Evolutionary conservation across 1,284 basidiomycete genomes (phyloP), one percentile per base, ranked within the genome.

Genomic region (Cutaneotrichosporon mucoides): DNA sequence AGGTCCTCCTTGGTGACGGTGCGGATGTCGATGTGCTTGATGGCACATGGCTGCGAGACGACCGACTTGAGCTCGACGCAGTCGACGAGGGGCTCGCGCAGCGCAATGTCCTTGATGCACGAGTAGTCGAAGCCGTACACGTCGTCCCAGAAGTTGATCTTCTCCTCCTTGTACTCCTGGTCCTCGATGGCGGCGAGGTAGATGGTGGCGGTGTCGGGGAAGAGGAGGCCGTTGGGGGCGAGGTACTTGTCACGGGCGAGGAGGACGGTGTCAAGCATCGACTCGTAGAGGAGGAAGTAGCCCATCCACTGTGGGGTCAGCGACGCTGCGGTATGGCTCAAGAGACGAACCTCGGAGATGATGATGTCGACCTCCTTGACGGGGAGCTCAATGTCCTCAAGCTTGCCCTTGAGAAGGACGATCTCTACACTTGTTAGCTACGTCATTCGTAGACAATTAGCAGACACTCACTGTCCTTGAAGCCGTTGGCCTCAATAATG

Each of bases 121-220:
- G 92, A 96, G 80, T 93, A 99, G 81, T 99, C 93, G 78, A 99
- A 99, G 46, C 96, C 96, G 79, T 99, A 99, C 36, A 99, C 96
- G 71, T 98, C 95, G 76, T 98, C 94, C 96, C 96, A 99, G 83
- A 97, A 97, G 79, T 93, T 93, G 76, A 99, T 99, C 81, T 99
- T 99, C 79, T 99, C 95, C 69, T 99, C 94, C 80, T 99, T 99
- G 85, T 99, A 99, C 65, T 99, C 96, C 73, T 95, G 89, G 78
- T 99, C 96, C 79, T 99, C 96, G 72, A 99, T 98, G 45, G 93
- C 96, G 46, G 94, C 94, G 58, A 99, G 75, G 82, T 90, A 98
- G 73, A 99, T 83, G 34, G 86, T 92, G 10, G 95, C 95, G 55
- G 84, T 89, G 81, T 99, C 96, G 10, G 96, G 96, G 84, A 99